Evolutionary conservation across 2,329 filamentous ascomycete genomes (phyloP).

Genomic region (Cryphonectria radicalis): DNA sequence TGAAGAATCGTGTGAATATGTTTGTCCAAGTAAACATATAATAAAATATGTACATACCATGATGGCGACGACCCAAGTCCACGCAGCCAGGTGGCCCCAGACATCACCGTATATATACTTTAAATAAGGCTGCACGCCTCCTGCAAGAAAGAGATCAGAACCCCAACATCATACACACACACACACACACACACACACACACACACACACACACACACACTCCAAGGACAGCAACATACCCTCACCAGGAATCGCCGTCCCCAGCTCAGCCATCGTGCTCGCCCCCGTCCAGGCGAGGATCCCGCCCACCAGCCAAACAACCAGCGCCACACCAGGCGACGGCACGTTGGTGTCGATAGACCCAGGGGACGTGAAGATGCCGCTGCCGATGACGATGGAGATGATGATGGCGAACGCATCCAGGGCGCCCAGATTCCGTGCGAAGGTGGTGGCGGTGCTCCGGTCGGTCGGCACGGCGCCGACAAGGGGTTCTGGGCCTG

Average conservation of each 20-base stretch:
- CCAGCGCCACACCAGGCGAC: slow-evolving; percentile 60
- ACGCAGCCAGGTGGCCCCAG: slow-evolving; percentile 65
- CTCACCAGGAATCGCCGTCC: slow-evolving; percentile 65
- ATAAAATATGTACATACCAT: slow-evolving; percentile 44
- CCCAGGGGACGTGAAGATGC: slow-evolving; percentile 67
- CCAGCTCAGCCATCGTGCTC: slow-evolving; percentile 64
- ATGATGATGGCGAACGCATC: slow-evolving; percentile 64
- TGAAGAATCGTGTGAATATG: too few species aligned
- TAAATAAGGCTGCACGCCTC: slow-evolving; percentile 67
- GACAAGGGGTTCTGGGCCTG: background rate
- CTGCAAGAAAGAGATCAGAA: slow-evolving; percentile 35
- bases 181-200: background rate
- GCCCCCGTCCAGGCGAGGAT: slow-evolving; percentile 68
- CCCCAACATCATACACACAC: background rate
- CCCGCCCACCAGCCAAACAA: slow-evolving; percentile 66
- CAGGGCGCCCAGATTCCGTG: slow-evolving; percentile 49
- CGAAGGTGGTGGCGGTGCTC: slow-evolving; percentile 38
- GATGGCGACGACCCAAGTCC: slow-evolving; percentile 68
- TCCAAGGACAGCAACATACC: slow-evolving; percentile 39
- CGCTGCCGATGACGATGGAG: slow-evolving; percentile 67
- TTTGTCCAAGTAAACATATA: background rate
- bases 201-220: too few species aligned
- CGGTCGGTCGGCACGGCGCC: slow-evolving; percentile 15
- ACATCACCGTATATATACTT: slow-evolving; percentile 64
- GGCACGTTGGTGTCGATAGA: slow-evolving; percentile 67